Conservation (phyloP, 1,284 basidiomycete species). For the Austroboletus niveus region DNA sequence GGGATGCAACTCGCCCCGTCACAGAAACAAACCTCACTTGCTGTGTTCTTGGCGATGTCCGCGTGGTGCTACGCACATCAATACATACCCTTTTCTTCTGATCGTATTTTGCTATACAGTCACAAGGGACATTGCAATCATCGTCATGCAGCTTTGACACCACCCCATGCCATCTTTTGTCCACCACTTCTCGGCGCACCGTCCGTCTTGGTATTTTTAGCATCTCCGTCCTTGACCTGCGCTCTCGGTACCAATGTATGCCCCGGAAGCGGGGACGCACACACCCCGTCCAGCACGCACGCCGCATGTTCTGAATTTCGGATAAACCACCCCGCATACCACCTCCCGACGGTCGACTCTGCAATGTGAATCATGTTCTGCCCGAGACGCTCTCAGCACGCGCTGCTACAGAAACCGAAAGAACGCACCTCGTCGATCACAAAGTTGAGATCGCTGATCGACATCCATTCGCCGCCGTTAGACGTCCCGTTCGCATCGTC, state of each 20-base stretch:
- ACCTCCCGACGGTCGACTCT: constrained; percentile 88
- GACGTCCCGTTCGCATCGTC: constrained; percentile 21
- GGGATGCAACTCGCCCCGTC: too few relatives aligned
- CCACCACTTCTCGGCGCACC: constrained; percentile 24
- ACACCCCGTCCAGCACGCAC: constrained; percentile 78
- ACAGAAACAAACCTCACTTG: too few relatives aligned
- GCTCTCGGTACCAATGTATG: constrained; percentile 6
- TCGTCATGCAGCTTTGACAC: constrained; percentile 38
- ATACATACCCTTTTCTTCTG: too few relatives aligned
- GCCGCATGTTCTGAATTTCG: constrained; percentile 90
- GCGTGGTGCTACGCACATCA: too few relatives aligned
- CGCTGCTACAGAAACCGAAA: background rate
- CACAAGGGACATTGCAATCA: too few relatives aligned
- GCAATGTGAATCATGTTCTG: constrained; percentile 96
- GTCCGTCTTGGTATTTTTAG: constrained; percentile 14
- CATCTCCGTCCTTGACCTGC: constrained; percentile 22
- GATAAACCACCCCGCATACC: constrained; percentile 97
- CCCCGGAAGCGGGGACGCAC: constrained; percentile 62
- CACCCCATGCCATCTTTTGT: constrained; percentile 63
- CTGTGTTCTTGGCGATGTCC: too few relatives aligned
- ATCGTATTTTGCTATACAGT: too few relatives aligned
- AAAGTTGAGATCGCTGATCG: constrained; percentile 93
- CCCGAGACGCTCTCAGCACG: constrained; percentile 3
- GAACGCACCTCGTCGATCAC: constrained; percentile 83
- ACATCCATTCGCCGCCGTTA: constrained; percentile 64